Percentiles rank a stretch among this genome's conserved stretches.
phyloP scores from a whole-genome alignment of 139 green algal species.

The Micromonas commoda region DNA sequence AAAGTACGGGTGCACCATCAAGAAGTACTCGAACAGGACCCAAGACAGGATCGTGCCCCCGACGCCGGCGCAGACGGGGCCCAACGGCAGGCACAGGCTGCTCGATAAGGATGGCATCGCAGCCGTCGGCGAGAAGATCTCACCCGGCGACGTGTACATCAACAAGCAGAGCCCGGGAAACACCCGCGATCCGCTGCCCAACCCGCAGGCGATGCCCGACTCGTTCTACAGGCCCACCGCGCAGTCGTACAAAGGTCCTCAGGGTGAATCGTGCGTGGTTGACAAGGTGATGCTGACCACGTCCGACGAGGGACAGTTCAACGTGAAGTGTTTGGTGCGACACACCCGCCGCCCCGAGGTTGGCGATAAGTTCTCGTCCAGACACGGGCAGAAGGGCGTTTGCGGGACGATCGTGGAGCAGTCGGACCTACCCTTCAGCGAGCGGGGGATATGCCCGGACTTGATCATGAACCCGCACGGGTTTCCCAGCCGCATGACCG shows the following conservation, averaged over 20 bases:
- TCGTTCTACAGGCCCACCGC: constrained; percentile 37
- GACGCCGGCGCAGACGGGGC: neutral
- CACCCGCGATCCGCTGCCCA: constrained; percentile 61
- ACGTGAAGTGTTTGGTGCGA: constrained; percentile 86
- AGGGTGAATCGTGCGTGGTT: constrained; percentile 58
- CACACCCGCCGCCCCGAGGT: constrained; percentile 87
- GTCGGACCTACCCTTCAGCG: constrained; percentile 88
- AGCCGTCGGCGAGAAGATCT: constrained; percentile 70
- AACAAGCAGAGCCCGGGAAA: constrained; percentile 88
- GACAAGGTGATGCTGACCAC: constrained; percentile 91
- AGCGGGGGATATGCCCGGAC: constrained; percentile 80
- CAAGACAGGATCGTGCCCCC: constrained; percentile 69
- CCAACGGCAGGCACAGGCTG: constrained; percentile 38
- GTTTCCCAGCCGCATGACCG: constrained; percentile 59
- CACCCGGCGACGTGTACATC: constrained; percentile 74
- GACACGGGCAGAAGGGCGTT: constrained; percentile 95
- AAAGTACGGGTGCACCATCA: constrained; percentile 42
- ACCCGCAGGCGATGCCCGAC: constrained; percentile 58
- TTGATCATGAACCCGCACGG: constrained; percentile 81
- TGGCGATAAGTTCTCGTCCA: constrained; percentile 91
- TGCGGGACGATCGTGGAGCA: constrained; percentile 80
- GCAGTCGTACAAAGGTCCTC: constrained; percentile 39
- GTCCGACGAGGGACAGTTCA: constrained; percentile 81
- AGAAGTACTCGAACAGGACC: constrained; percentile 87
- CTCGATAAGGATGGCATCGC: constrained; percentile 87